A percentile compares a stretch with the other conserved stretches of the same genome.
phyloP scores from a whole-genome alignment of 2,329 filamentous ascomycete species.

The Penicillium thymicola region DNA sequence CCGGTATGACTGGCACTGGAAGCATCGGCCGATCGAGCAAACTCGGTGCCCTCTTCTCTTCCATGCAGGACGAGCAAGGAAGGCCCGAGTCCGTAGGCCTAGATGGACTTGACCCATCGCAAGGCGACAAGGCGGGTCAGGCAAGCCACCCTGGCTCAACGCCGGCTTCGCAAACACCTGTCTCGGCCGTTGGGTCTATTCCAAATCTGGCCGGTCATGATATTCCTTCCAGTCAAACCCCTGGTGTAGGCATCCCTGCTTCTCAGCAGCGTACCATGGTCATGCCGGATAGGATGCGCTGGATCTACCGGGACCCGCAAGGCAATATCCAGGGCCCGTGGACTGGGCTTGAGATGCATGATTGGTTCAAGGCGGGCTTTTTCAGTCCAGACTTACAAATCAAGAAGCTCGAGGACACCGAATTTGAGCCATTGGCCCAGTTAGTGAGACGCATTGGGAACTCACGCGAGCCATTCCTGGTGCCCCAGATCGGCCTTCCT shows the following conservation, averaged over 20 bases:
- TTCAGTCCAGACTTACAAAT: slow-evolving; percentile 93
- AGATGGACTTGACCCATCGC: slow-evolving; percentile 45
- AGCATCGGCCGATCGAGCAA: slow-evolving; percentile 75
- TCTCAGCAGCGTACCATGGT: slow-evolving; percentile 85
- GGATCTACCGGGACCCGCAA: slow-evolving; percentile 96
- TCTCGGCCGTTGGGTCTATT: slow-evolving; percentile 35
- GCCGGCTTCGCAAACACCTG: slow-evolving; percentile 36
- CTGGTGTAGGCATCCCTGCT: slow-evolving; percentile 60
- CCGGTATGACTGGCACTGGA: slow-evolving; percentile 55
- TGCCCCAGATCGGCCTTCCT: slow-evolving; percentile 92
- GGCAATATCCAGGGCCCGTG: slow-evolving; percentile 91
- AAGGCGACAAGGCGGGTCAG: slow-evolving; percentile 31
- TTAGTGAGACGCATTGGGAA: slow-evolving; percentile 95
- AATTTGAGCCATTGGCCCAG: slow-evolving; percentile 93
- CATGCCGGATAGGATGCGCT: slow-evolving; percentile 98
- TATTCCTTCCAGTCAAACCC: slow-evolving; percentile 32
- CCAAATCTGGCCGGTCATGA: slow-evolving; percentile 33
- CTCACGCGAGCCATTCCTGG: slow-evolving; percentile 93
- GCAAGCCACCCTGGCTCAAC: slow-evolving; percentile 29
- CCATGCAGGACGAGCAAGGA: slow-evolving; percentile 63
- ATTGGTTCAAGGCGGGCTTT: slow-evolving; percentile 99
- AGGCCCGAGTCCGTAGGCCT: slow-evolving; percentile 61
- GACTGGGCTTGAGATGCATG: slow-evolving; percentile 97
- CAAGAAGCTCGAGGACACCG: slow-evolving; percentile 87
- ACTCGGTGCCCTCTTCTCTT: slow-evolving; percentile 80